Evolutionary conservation across 768 basidiomycete species (phyloP).

Genomic region (Boletus huronensis): DNA sequence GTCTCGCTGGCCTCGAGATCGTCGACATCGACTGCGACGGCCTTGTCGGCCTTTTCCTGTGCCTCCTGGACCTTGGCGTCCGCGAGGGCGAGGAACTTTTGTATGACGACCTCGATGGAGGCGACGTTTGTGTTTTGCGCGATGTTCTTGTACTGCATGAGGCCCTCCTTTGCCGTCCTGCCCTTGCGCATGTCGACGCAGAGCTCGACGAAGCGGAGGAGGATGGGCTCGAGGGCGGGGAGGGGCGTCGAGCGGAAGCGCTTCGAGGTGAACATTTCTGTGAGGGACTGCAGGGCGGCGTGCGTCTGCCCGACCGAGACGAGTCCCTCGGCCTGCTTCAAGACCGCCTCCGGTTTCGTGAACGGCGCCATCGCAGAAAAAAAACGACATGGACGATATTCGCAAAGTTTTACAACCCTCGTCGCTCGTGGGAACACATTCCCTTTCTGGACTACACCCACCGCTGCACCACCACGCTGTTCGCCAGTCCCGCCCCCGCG

Average conservation of each 20-base stretch:
- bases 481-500: slow-evolving; percentile 65
- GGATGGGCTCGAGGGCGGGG: slow-evolving; percentile 88
- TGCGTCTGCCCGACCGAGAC: slow-evolving; percentile 88
- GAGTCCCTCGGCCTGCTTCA: slow-evolving; percentile 92
- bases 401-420: neutral
- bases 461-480: slow-evolving; percentile 83
- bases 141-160: slow-evolving; percentile 98
- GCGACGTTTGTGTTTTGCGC: slow-evolving; percentile 89
- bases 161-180: slow-evolving; percentile 83
- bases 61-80: slow-evolving; percentile 82
- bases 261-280: slow-evolving; percentile 92
- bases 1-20: slow-evolving; percentile 96
- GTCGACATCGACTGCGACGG: slow-evolving; percentile 78
- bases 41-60: slow-evolving; percentile 81
- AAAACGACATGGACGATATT: too few species aligned
- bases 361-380: too few species aligned
- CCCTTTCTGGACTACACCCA: slow-evolving; percentile 47
- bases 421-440: slow-evolving; percentile 12
- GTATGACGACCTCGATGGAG: slow-evolving; percentile 90
- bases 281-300: slow-evolving; percentile 84
- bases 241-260: slow-evolving; percentile 91
- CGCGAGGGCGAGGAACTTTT: slow-evolving; percentile 75
- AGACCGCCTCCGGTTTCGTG: slow-evolving; percentile 84
- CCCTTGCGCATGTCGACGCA: slow-evolving; percentile 95
- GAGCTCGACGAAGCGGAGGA: slow-evolving; percentile 92